These are phyloP conservation scores for Pleomassaria siparia DNA, from an alignment of 2,329 filamentous ascomycete species.

Conservation along the genomic window DNA sequence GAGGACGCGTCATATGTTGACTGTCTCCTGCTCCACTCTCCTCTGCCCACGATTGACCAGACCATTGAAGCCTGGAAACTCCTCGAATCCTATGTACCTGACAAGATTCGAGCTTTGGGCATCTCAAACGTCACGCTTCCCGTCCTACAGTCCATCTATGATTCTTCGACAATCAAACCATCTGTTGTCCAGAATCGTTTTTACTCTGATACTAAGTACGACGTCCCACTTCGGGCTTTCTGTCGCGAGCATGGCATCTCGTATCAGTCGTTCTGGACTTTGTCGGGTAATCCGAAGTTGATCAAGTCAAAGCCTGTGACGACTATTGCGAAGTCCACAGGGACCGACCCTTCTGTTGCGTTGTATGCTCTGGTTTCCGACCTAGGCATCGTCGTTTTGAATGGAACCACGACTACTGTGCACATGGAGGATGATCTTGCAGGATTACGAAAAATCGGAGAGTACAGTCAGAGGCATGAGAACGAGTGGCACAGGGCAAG, in stretches of 20 bases:
- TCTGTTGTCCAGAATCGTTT: constrained; percentile 78
- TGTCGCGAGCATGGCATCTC: constrained; percentile 55
- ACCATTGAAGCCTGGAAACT: constrained; percentile 67
- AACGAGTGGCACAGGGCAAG: constrained; percentile 48
- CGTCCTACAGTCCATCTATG: constrained; percentile 57
- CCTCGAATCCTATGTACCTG: constrained; percentile 67
- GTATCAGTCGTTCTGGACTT: constrained; percentile 64
- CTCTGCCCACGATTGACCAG: constrained; percentile 51
- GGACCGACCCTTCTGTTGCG: constrained; percentile 51
- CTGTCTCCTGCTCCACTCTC: constrained; percentile 61
- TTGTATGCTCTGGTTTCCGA: constrained; percentile 60
- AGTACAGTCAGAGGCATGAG: constrained; percentile 50
- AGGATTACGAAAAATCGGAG: constrained; percentile 44
- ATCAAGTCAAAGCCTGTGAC: constrained; percentile 52
- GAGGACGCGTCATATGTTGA: constrained; percentile 55
- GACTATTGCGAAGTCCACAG: constrained; percentile 49
- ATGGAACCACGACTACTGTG: constrained; percentile 57
- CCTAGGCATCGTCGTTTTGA: constrained; percentile 54
- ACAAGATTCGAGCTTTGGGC: constrained; percentile 66
- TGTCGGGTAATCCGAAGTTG: constrained; percentile 60
- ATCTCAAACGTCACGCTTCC: constrained; percentile 72
- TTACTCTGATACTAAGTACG: constrained; percentile 60
- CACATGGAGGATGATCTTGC: constrained; percentile 58
- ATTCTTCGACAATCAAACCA: constrained; percentile 53
- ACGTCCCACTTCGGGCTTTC: constrained; percentile 60